Evolutionary conservation across 2,329 filamentous ascomycete genomes (phyloP).

Genomic region (Aschersonia sp.): DNA sequence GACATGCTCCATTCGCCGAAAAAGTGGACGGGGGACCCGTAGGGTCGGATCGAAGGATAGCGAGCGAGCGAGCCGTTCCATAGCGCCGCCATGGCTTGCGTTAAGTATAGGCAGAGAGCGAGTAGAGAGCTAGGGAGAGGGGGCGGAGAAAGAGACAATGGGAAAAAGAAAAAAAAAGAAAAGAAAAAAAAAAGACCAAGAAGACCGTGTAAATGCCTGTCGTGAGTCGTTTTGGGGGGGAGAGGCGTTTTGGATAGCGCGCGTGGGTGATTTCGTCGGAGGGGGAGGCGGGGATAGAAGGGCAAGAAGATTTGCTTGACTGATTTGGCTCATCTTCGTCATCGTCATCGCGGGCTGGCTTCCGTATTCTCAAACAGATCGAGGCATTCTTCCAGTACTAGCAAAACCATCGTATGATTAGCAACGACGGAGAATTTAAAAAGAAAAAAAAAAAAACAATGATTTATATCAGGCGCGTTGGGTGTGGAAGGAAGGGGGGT

Average conservation of each 20-base stretch:
- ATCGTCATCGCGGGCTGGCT: not conserved
- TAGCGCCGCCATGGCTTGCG: not conserved
- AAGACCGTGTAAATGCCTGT: not conserved
- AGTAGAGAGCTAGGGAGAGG: no score
- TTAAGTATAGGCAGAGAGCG: no score
- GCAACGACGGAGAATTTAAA: not conserved
- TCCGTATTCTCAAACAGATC: slow-evolving; percentile 1
- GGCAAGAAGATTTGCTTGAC: not conserved
- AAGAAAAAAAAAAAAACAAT: no score
- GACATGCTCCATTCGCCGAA: no score
- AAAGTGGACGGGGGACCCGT: no score
- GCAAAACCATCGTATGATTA: not conserved
- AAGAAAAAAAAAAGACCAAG: not conserved
- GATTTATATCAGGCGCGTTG: no score
- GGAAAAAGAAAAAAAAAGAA: not conserved
- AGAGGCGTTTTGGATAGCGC: no score
- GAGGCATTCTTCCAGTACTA: slow-evolving; percentile 4
- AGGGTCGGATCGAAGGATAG: no score
- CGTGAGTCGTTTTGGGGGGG: not conserved
- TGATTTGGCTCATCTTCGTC: no score
- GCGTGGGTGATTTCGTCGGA: no score
- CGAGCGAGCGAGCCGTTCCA: not conserved
- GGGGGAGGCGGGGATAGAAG: not conserved
- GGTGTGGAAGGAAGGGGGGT: no score
- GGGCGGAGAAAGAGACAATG: no score